Conservation (phyloP, 179 eudicot genomes). For the Silene vulgaris region DNA sequence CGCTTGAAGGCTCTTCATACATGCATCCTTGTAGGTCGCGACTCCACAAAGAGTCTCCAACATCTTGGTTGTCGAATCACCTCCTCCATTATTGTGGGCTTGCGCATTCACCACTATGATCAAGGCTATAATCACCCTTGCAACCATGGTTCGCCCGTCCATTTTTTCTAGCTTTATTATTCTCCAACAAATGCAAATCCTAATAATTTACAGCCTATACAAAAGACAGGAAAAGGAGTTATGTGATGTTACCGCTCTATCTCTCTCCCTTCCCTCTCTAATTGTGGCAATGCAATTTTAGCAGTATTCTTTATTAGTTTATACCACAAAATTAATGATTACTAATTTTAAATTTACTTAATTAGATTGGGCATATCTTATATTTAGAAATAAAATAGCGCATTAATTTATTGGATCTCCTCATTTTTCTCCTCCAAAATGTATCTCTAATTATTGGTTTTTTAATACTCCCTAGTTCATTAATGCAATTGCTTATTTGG, state of each 20-base stretch:
- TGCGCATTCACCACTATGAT: slow-evolving; percentile 1
- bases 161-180: neutral
- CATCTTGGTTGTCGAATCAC: slow-evolving; percentile 8
- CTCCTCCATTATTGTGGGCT: neutral
- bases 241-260: too few species aligned
- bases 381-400: neutral
- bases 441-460: neutral
- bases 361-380: neutral
- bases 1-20: slow-evolving; percentile 18
- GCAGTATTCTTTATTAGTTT: neutral
- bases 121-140: neutral
- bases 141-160: neutral
- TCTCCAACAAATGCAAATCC: neutral
- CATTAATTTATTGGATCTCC: neutral
- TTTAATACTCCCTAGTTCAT: neutral
- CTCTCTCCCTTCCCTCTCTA: neutral
- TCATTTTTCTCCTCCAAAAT: neutral
- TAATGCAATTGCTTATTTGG: neutral
- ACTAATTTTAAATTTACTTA: neutral
- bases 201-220: neutral
- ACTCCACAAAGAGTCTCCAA: slow-evolving; percentile 25
- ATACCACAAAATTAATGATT: neutral
- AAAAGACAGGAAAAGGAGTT: neutral
- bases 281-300: neutral
- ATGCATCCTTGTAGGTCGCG: slow-evolving; percentile 26